Evolutionary conservation across 306 rosid genomes (phyloP).

Genomic region (Chamaecrista fasciculata): DNA sequence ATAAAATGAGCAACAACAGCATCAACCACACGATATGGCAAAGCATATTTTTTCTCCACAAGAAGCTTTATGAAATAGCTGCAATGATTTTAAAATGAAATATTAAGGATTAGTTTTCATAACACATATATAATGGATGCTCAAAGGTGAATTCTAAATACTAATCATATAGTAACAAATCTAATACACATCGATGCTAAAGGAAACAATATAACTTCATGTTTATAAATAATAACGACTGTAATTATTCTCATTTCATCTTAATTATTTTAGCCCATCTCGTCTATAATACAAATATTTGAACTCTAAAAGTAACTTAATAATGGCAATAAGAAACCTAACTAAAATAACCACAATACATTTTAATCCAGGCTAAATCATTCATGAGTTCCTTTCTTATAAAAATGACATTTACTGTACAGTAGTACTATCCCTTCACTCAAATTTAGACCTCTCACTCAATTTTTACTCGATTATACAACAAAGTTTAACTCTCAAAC

Average conservation of each 20-base stretch:
- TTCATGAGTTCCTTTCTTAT: not conserved
- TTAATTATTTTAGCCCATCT: not conserved
- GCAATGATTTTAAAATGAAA: slow-evolving; percentile 35
- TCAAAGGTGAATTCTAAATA: not conserved
- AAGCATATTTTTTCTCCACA: slow-evolving; percentile 88
- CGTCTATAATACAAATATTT: not conserved
- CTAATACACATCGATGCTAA: not conserved
- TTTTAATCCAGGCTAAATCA: not conserved
- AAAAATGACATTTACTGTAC: not conserved
- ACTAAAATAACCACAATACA: not conserved
- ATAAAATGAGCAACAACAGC: slow-evolving; percentile 74
- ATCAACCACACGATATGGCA: slow-evolving; percentile 85
- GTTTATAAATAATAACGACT: too few species aligned
- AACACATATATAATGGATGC: not conserved
- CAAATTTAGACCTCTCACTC: not conserved
- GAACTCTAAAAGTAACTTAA: not conserved
- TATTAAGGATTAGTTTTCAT: slow-evolving; percentile 23
- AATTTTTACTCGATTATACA: not conserved
- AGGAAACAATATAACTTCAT: not conserved
- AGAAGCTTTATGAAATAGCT: slow-evolving; percentile 94
- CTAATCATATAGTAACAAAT: not conserved
- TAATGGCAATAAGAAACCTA: not conserved
- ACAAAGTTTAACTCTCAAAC: not conserved
- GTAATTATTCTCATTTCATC: not conserved
- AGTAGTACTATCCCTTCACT: not conserved